Evolutionary conservation across 73 alveolate species (phyloP), one percentile per base, ranked within the genome.

Genomic region (Durusdinium trenchii): DNA sequence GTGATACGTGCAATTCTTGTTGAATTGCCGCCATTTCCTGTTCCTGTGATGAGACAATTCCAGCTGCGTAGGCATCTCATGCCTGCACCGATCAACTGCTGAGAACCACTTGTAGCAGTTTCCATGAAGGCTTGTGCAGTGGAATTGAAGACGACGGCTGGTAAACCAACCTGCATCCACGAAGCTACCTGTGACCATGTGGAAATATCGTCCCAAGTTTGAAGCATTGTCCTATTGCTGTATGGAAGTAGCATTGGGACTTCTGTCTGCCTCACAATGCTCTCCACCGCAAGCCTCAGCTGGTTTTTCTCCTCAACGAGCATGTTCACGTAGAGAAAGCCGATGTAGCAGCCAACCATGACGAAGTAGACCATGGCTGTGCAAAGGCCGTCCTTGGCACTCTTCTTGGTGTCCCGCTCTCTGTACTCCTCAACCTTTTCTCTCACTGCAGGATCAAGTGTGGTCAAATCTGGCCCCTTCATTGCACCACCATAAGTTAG

Each of bases 241-340:
- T 43, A 35, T 14, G 97, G 76, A 6, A 67, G 36, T 1, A 73
- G 64, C 97, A 91, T 69, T n/a, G 86, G 32, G 38, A 91, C 97
- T 46, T 91, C 89, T 0, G 81, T 36, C 30, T 75, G 43, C 40
- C 57, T 50, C 62, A 91, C 97, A 35, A 76, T 78, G 35, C 64
- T 87, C 36, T 91, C 84, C 45, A 91, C 76, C 54, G 75, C 86
- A 48, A 91, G 67, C 43, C 97, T 50, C 10, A 91, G 89, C 9
- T 54, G 46, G 46, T 76, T 91, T 60, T 91, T 91, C 97, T 69
- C 97, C 76, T 91, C 89, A 42, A 91, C 97, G 76, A 46, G 48
- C 97, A 91, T 91, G 97, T 91, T 91, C 60, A 91, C 97, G 36
- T 91, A 91, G 42, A 91, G 97, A 40, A 91, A 91, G 50, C 97